A percentile compares a stretch with the other conserved stretches of the same genome.
phyloP scores from a whole-genome alignment of 106 monocot species.

The Platanthera zijinensis region DNA sequence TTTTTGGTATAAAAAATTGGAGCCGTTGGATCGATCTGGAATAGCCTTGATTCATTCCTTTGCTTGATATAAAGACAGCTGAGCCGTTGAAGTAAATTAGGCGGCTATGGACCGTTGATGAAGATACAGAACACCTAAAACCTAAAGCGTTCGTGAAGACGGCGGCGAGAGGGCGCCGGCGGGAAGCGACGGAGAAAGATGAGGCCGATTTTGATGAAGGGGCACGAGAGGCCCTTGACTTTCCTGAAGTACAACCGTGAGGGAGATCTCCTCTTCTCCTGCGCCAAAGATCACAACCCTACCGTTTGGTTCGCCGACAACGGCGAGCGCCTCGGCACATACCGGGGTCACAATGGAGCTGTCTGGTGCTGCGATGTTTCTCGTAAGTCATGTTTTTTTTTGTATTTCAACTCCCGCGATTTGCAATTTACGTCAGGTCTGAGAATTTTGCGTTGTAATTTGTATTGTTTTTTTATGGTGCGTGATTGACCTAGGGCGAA shows the following conservation, averaged over 20 bases:
- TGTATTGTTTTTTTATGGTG: background rate
- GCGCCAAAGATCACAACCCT: constrained; percentile 89
- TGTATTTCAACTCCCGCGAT: background rate
- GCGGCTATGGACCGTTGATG: too few relatives aligned
- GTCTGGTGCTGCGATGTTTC: constrained; percentile 99
- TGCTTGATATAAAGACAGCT: too few relatives aligned
- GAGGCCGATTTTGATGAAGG: constrained; percentile 99
- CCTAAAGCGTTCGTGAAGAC: too few relatives aligned
- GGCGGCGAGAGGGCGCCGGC: background rate
- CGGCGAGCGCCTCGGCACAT: constrained; percentile 88
- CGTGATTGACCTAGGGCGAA: background rate
- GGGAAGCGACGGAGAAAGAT: constrained; percentile 19
- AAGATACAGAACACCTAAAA: too few relatives aligned
- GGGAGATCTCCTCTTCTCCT: constrained; percentile 93
- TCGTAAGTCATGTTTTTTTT: constrained; percentile 20
- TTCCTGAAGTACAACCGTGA: constrained; percentile 92
- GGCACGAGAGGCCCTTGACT: constrained; percentile 89
- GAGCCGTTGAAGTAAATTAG: too few relatives aligned
- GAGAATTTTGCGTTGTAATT: background rate
- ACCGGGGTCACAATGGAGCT: constrained; percentile 91
- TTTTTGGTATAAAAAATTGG: too few relatives aligned
- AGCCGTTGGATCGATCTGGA: too few relatives aligned
- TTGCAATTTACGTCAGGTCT: background rate
- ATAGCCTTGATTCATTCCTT: too few relatives aligned
- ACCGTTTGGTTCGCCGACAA: constrained; percentile 96